Evolutionary conservation across 1,139 yeast species (phyloP).

Genomic region (Kodamaea fungicola): DNA sequence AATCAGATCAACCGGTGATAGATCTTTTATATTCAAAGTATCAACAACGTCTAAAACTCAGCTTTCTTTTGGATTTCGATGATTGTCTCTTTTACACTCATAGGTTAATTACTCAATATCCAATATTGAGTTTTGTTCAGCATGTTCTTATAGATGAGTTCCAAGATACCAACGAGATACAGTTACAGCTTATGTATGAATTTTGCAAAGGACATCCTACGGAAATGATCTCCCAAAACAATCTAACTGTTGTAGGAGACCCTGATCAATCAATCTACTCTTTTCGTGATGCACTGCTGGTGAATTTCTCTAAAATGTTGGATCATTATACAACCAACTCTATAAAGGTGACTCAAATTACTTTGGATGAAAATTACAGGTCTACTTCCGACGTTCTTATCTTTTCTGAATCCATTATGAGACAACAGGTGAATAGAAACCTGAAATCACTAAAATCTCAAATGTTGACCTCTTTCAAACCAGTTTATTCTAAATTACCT

Average conservation of each 20-base stretch:
- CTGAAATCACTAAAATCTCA: constrained; percentile 48
- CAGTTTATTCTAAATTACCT: constrained; percentile 41
- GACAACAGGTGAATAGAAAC: constrained; percentile 50
- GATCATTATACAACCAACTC: constrained; percentile 32
- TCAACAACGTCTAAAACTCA: constrained; percentile 42
- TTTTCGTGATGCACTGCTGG: constrained; percentile 75
- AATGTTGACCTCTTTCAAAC: constrained; percentile 35
- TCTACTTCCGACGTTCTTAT: constrained; percentile 68
- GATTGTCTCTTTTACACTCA: constrained; percentile 65
- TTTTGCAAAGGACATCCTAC: constrained; percentile 46
- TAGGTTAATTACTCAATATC: constrained; percentile 41
- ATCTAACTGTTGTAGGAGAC: constrained; percentile 88
- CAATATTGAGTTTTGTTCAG: constrained; percentile 48
- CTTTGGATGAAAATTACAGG: constrained; percentile 71
- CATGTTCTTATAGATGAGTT: constrained; percentile 91
- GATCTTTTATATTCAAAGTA: constrained; percentile 46
- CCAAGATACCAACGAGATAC: constrained; percentile 85
- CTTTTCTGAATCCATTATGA: constrained; percentile 65
- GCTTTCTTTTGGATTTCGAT: constrained; percentile 70
- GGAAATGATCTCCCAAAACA: constrained; percentile 24
- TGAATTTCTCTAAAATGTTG: constrained; percentile 63
- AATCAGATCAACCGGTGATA: constrained; percentile 26
- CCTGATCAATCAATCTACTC: constrained; percentile 95
- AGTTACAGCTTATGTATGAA: constrained; percentile 61
- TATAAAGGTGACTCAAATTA: constrained; percentile 25